Percentiles rank a stretch among this genome's conserved stretches.
phyloP scores from a whole-genome alignment of 768 basidiomycete species.

The Strobilomyces dryophilus region DNA sequence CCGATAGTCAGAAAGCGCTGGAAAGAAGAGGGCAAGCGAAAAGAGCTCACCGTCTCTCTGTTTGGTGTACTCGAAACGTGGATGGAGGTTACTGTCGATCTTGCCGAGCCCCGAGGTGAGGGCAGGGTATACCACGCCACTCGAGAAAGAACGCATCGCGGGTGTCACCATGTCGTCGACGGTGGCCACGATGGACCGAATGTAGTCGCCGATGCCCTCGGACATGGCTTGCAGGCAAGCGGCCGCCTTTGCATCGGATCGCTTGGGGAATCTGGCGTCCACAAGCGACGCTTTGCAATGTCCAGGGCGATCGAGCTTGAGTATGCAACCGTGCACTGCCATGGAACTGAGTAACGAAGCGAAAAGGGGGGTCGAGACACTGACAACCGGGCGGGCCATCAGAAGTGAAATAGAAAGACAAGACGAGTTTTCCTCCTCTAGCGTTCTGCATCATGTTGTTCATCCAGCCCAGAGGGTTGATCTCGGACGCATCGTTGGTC shows the following conservation, averaged over 20 bases:
- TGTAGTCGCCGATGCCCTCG: conserved; percentile 53
- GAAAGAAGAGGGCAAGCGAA: background rate
- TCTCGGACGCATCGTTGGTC: conserved; percentile 42
- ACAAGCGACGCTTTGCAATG: conserved; percentile 57
- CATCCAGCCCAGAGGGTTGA: conserved; percentile 54
- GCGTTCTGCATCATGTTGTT: conserved; percentile 49
- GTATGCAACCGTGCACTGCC: conserved; percentile 58
- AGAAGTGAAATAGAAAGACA: conserved; percentile 42
- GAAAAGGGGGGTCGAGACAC: conserved; percentile 20
- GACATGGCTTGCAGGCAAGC: conserved; percentile 64
- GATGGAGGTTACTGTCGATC: conserved; percentile 35
- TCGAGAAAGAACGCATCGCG: conserved; percentile 41
- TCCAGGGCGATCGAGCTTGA: conserved; percentile 51
- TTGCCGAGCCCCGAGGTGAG: conserved; percentile 45
- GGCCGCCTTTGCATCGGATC: conserved; percentile 64
- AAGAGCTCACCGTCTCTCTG: conserved; percentile 49
- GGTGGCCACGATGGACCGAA: conserved; percentile 41
- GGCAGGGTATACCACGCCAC: conserved; percentile 42
- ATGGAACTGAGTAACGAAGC: conserved; percentile 3
- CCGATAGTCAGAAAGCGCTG: background rate
- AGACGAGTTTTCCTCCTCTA: conserved; percentile 43
- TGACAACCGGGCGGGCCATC: conserved; percentile 42
- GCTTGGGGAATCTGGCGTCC: conserved; percentile 58
- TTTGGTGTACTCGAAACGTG: conserved; percentile 37
- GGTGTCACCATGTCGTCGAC: conserved; percentile 45